phyloP scores from a whole-genome alignment of 768 basidiomycete species.

The Pleurotus djamor region DNA sequence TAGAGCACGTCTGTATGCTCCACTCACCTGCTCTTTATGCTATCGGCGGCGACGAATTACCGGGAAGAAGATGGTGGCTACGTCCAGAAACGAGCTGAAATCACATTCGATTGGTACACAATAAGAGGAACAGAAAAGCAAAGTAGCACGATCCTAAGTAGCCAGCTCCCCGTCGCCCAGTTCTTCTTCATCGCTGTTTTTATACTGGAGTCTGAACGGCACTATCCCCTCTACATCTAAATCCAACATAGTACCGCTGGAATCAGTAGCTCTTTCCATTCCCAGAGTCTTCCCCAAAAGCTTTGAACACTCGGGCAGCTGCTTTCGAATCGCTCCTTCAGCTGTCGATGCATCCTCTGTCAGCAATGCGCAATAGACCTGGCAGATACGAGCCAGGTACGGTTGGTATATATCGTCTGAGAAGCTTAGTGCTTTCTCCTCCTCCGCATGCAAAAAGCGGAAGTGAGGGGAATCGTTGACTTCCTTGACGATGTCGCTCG shows the following conservation, averaged over 20 bases:
- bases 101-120: conserved; percentile 22
- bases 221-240: no score
- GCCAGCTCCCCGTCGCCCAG: no score
- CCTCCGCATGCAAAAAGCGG: background rate
- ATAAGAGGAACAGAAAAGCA: no score
- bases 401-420: background rate
- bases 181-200: no score
- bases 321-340: no score
- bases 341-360: no score
- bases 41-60: conserved; percentile 77
- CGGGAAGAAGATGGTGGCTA: conserved; percentile 80
- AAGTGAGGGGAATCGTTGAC: background rate
- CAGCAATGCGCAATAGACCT: background rate
- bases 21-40: conserved; percentile 85
- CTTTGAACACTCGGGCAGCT: no score
- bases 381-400: background rate
- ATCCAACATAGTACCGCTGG: no score
- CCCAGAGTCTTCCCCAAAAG: no score
- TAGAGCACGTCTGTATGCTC: conserved; percentile 85
- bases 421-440: background rate
- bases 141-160: no score
- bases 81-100: conserved; percentile 92
- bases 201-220: no score
- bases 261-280: no score
- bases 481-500: background rate